Conservation (phyloP, 129 eudicot species). For the Smallanthus sonchifolius region DNA sequence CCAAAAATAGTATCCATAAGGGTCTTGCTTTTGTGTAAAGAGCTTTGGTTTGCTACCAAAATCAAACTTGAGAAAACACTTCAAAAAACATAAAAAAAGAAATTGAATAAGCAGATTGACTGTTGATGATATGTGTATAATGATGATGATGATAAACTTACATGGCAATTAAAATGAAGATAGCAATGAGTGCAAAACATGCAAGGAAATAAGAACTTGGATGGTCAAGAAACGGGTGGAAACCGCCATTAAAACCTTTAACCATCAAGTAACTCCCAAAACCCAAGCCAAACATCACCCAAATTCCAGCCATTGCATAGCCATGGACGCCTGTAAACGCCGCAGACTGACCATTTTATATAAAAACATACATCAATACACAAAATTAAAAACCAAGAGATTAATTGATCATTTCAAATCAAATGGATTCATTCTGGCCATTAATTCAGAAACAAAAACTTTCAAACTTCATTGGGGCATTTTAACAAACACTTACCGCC, state of each 20-base stretch:
- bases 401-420: not conserved
- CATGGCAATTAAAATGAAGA: conserved; percentile 53
- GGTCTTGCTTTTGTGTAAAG: conserved; percentile 32
- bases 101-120: not conserved
- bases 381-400: not conserved
- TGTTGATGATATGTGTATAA: not conserved
- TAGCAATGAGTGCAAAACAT: conserved; percentile 35
- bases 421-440: not conserved
- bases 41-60: conserved; percentile 40
- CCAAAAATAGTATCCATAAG: conserved; percentile 42
- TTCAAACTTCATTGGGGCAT: not conserved
- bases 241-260: conserved; percentile 23
- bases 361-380: conserved; percentile 18
- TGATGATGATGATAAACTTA: conserved; percentile 31
- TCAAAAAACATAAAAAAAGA: not conserved
- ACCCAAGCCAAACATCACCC: conserved; percentile 55
- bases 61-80: conserved; percentile 46
- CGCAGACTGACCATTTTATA: conserved; percentile 54
- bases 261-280: conserved; percentile 40
- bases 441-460: not conserved
- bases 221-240: conserved; percentile 24
- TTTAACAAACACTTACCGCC: conserved; percentile 54
- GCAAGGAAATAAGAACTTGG: conserved; percentile 35
- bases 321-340: conserved; percentile 78
- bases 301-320: conserved; percentile 55